phyloP scores from a whole-genome alignment of 2,329 filamentous ascomycete species.

The Alternaria conjuncta region DNA sequence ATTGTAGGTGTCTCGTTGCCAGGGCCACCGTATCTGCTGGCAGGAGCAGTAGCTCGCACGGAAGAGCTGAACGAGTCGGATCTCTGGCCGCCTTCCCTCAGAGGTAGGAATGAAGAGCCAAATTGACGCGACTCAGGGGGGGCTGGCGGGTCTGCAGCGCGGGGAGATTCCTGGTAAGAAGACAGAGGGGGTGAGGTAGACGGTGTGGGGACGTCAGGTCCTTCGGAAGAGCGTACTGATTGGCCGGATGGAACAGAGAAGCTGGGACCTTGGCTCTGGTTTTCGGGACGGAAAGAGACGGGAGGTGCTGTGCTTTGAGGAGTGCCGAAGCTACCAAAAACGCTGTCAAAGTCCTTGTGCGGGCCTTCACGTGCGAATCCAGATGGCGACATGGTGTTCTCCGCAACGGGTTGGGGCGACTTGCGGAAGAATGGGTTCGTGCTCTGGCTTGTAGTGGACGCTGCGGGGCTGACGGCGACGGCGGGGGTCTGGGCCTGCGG shows the following conservation, averaged over 20 bases:
- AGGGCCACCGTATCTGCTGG: constrained; percentile 64
- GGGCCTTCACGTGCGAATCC: constrained; percentile 53
- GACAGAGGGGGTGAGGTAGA: constrained; percentile 68
- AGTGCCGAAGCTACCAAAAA: constrained; percentile 73
- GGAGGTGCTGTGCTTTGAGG: constrained; percentile 57
- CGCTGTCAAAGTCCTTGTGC: constrained; percentile 73
- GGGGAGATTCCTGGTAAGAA: constrained; percentile 60
- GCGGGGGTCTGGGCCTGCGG: constrained; percentile 47
- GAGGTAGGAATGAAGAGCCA: constrained; percentile 76
- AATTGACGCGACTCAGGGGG: constrained; percentile 78
- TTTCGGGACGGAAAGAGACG: constrained; percentile 67
- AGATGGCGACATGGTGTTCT: constrained; percentile 59
- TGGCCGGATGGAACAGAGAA: constrained; percentile 51
- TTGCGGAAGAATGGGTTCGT: constrained; percentile 96
- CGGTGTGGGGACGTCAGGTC: constrained; percentile 63
- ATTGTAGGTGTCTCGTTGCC: constrained; percentile 59
- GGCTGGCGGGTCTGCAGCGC: constrained; percentile 65
- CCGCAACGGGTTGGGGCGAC: constrained; percentile 56
- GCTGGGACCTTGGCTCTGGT: constrained; percentile 43
- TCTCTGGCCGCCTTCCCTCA: constrained; percentile 63
- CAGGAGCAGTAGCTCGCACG: constrained; percentile 76
- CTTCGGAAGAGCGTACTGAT: constrained; percentile 54
- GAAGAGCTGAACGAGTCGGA: constrained; percentile 77
- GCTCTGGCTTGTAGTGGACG: constrained; percentile 67
- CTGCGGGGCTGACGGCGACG: constrained; percentile 71